Base-by-base conservation (phyloP, 768 basidiomycete species). In the Pisolithus albus region DNA sequence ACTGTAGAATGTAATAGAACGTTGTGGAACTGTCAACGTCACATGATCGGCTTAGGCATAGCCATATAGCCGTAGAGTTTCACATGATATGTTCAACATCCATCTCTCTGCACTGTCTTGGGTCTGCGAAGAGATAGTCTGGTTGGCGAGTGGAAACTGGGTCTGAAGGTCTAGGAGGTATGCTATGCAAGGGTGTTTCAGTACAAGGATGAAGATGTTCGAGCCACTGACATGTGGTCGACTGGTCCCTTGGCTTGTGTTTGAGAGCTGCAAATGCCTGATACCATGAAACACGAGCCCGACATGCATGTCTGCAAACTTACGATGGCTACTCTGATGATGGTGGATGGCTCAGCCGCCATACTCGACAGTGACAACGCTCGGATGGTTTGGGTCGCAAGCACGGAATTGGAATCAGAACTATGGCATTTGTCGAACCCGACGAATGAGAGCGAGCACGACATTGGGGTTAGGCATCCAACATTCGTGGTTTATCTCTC, bases 401-500 rank as follows among this genome's bases (percentile, higher is more conserved):
- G 18, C 40, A 8, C 40, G n/a, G 40, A 41, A 41, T 41, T 18
- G 40, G 40, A 41, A 41, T 18, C 40, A 34, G 36, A 39, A n/a
- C 15, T 52, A 67, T 70, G 45, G 70, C 70, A 21, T 69, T 70
- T 51, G 56, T 59, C 52, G 70, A 60, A 54, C 69, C 61, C 34
- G 69, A 59, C 18, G 63, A 61, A 55, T 61, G 65, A 50, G 67
- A 64, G 52, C 59, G 63, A 36, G 57, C 36, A 65, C 65, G 49
- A 67, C 36, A 21, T 67, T 64, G 38, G 65, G 60, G 28, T 76
- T 74, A 13, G 84, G 84, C 42, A 85, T 70, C 84, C 84, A 86
- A 55, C 81, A 76, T 61, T 84, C 77, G 53, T 78, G 82, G 42
- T 81, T 78, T 64, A 72, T 70, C 56, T 77, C 71, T 58, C 66